Conservation (phyloP, 371 early-diverging fungal species). For the Zopfochytrium polystomum region DNA sequence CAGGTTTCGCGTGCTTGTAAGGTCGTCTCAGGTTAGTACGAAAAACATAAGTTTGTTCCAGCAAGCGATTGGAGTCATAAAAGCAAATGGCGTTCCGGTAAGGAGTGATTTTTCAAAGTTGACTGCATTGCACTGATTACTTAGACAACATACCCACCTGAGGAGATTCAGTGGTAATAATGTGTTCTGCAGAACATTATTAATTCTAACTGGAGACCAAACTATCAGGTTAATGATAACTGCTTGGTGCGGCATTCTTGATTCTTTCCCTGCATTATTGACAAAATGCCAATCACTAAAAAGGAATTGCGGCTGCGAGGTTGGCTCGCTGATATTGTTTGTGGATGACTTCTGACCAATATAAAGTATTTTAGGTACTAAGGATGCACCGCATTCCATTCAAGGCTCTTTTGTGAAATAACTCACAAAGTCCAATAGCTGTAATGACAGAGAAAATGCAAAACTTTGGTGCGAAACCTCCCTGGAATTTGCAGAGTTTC, state of each 20-base stretch:
- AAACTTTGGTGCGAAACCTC: slow-evolving; percentile 26
- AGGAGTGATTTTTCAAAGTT: too few species aligned
- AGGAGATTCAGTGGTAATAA: slow-evolving; percentile 20
- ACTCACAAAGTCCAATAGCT: slow-evolving; percentile 2
- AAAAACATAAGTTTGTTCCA: slow-evolving; percentile 17
- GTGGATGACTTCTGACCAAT: slow-evolving; percentile 2
- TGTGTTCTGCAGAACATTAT: background rate
- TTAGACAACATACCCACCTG: slow-evolving; percentile 17
- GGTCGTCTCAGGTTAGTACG: slow-evolving; percentile 8
- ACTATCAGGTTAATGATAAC: background rate
- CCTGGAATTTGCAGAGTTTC: slow-evolving; percentile 16
- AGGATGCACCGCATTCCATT: background rate
- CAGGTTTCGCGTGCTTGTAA: slow-evolving; percentile 28
- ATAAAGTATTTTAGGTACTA: slow-evolving; percentile 12
- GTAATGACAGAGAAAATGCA: slow-evolving; percentile 20
- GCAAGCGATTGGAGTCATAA: slow-evolving; percentile 21
- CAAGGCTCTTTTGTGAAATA: background rate
- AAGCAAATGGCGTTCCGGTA: slow-evolving; percentile 14
- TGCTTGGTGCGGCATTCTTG: slow-evolving; percentile 16
- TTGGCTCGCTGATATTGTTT: slow-evolving; percentile 1
- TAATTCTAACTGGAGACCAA: background rate
- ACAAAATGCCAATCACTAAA: background rate
- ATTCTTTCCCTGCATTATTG: background rate
- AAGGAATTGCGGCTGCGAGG: slow-evolving; percentile 31
- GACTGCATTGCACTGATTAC: too few species aligned